Percentiles rank a stretch among this genome's conserved stretches.
These are phyloP conservation scores for Copromyces sp. DNA, from an alignment of 495 filamentous ascomycete genomes.

Conservation along the genomic window DNA sequence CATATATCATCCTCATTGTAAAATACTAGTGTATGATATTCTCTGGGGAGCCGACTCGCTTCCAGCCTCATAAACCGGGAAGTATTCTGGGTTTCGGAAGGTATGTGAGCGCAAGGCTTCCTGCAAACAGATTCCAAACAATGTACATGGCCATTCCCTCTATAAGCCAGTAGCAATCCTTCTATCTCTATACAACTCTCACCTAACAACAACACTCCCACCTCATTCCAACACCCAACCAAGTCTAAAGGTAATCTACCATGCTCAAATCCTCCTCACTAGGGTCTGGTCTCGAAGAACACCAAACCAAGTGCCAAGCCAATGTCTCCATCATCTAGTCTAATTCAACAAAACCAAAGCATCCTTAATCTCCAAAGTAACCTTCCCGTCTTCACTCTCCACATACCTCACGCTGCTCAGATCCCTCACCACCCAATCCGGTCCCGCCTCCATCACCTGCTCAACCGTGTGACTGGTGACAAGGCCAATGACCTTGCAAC, in stretches of 20 bases:
- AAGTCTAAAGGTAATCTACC: not conserved
- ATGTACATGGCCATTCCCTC: not conserved
- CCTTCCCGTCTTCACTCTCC: constrained; percentile 31
- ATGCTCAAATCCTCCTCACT: too few relatives aligned
- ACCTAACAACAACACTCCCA: too few relatives aligned
- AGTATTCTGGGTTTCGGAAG: not conserved
- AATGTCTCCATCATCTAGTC: not conserved
- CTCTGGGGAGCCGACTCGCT: not conserved
- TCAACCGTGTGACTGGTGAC: constrained; percentile 72
- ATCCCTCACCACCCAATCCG: constrained; percentile 84
- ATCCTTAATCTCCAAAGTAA: constrained; percentile 43
- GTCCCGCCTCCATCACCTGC: constrained; percentile 58
- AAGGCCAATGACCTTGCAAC: constrained; percentile 79
- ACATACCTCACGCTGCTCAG: constrained; percentile 59
- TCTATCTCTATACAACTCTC: too few relatives aligned
- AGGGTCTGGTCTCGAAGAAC: too few relatives aligned
- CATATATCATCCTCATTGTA: not conserved
- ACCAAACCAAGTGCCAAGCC: too few relatives aligned
- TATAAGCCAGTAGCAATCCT: too few relatives aligned
- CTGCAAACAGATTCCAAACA: not conserved
- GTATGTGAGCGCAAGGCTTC: not conserved
- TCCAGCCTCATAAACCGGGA: not conserved
- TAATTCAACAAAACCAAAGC: constrained; percentile 16
- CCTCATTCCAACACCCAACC: not conserved
- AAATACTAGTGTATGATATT: not conserved